phyloP scores from a whole-genome alignment of 805 yeast genomes.

The Suhomyces xylopsoci region DNA sequence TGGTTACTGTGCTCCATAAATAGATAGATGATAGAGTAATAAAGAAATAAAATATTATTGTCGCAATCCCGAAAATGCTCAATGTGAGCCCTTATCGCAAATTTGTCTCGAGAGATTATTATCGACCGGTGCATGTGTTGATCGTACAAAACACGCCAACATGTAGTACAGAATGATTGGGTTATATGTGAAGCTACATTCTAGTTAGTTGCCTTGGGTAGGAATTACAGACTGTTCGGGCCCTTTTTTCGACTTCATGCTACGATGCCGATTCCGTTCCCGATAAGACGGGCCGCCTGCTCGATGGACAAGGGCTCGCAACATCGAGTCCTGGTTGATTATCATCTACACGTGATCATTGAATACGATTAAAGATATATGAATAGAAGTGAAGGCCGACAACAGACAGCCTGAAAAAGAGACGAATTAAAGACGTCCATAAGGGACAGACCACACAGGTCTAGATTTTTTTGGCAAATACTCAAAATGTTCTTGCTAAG shows the following conservation, averaged over 20 bases:
- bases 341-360: not conserved
- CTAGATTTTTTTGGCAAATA: not conserved
- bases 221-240: not conserved
- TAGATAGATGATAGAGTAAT: not conserved
- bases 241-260: not conserved
- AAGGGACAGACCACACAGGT: not conserved
- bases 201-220: too few species aligned
- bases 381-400: not conserved
- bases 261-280: not conserved
- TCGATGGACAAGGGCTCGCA: not conserved
- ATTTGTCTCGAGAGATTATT: too few species aligned
- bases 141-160: too few species aligned
- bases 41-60: not conserved
- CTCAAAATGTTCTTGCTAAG: too few species aligned
- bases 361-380: not conserved
- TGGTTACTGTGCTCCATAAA: constrained; percentile 32
- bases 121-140: too few species aligned
- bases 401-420: not conserved
- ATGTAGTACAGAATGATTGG: too few species aligned
- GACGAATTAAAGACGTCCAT: not conserved
- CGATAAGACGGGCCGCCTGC: not conserved
- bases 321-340: not conserved
- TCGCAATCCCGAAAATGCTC: not conserved
- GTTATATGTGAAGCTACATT: too few species aligned
- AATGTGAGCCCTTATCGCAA: too few species aligned